Base-by-base conservation (phyloP, 495 filamentous ascomycete genomes). In the Trichocladium antarcticum region DNA sequence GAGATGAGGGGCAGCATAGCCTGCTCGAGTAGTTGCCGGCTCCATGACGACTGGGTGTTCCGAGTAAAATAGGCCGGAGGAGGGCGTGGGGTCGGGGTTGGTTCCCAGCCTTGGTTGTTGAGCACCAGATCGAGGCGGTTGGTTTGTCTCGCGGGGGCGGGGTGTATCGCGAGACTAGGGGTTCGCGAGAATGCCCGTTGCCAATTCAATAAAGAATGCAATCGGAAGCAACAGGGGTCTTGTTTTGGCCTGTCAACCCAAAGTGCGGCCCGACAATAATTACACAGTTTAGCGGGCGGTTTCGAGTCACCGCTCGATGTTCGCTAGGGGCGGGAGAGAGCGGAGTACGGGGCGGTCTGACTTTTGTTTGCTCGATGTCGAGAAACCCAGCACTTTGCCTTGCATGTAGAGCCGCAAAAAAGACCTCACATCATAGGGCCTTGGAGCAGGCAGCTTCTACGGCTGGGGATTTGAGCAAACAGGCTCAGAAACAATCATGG, bases 21-120 rank as follows among this genome's bases (percentile, higher is more conserved):
- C 45, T 35, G n/a, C 35, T 45, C 24, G 28, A 9, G 19, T 31
- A 29, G 35, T 43, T 40, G 55, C 42, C 42, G 55, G 28, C n/a
- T 54, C 43, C 52, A 50, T 45, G 24, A 28, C 39, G 47, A 19
- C 16, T 21, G 28, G 29, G 49, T 48, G 21, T 53, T 37, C 42
- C 43, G 57, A 45, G 4, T 57, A 40, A 40, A 24, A 24, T 31
- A 16, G 19, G 2, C 22, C 11, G 12, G 10, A 19, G n/a, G 44
- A 29, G n/a, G 2, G 38, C 42, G 27, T 28, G 27, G 21, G 29
- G 31, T 22, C 20, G 22, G 35, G 15, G 29, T 15, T 38, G 3
- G 12, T 21, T 38, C 37, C 47, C 38, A 24, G 19, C 24, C 38
- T n/a, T n/a, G 15, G 39, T n/a, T 10, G 37, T 22, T 3, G 34